phyloP scores from a whole-genome alignment of 139 green algal species.

The Coelastrella sp. region DNA sequence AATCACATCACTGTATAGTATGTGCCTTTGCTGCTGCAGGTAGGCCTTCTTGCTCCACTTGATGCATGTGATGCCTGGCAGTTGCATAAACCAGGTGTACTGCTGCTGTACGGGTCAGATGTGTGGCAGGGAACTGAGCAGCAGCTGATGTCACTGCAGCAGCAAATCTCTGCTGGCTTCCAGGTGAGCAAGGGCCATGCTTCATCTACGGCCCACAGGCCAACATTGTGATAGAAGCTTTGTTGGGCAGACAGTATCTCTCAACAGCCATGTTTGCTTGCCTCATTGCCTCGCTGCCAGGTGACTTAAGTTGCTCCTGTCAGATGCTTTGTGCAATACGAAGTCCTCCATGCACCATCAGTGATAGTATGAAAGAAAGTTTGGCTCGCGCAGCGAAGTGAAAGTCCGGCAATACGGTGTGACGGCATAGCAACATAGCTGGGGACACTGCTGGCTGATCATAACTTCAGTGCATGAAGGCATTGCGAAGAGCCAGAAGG shows the following conservation, averaged over 20 bases:
- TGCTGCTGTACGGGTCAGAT: background rate
- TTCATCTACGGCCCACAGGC: no score
- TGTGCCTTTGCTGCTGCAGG: slow-evolving; percentile 15
- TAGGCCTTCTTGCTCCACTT: slow-evolving; percentile 22
- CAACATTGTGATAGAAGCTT: no score
- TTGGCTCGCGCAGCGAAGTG: no score
- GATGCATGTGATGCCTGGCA: slow-evolving; percentile 39
- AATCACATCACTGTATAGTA: background rate
- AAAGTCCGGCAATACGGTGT: background rate
- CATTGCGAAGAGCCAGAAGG: no score
- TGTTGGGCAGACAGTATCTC: no score
- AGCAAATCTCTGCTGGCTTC: background rate
- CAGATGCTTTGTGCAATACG: no score
- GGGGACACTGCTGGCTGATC: background rate
- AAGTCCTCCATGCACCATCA: no score
- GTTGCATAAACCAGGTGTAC: background rate
- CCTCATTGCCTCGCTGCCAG: no score
- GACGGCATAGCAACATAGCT: background rate
- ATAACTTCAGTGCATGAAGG: background rate
- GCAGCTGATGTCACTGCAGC: background rate
- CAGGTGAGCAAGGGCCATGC: no score
- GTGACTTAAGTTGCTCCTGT: no score
- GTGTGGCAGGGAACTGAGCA: slow-evolving; percentile 3
- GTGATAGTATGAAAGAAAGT: no score
- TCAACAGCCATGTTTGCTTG: no score